Percentiles rank a stretch among this genome's conserved stretches.
phyloP scores from a whole-genome alignment of 2,329 filamentous ascomycete species.

The Tolypocladium paradoxum region DNA sequence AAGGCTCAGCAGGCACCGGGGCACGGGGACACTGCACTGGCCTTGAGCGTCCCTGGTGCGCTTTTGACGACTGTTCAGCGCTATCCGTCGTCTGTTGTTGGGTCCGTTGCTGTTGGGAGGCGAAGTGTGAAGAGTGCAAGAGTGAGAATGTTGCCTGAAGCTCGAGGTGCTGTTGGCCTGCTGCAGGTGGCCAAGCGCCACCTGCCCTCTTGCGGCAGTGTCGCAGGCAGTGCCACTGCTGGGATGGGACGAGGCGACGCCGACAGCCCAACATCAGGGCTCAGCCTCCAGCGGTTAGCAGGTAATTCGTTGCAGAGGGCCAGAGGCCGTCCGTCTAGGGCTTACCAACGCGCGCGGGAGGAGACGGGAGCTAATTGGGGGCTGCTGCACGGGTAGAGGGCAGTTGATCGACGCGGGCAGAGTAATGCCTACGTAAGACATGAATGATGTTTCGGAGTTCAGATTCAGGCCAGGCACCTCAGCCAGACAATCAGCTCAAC shows the following conservation, averaged over 20 bases:
- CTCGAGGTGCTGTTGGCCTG: not conserved
- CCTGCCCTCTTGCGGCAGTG: not conserved
- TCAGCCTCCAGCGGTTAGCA: not conserved
- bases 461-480: not conserved
- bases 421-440: too few species aligned
- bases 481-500: not conserved
- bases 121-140: not conserved
- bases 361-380: conserved; percentile 1
- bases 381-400: not conserved
- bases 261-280: not conserved
- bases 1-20: not conserved
- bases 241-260: not conserved
- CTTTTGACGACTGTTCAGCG: too few species aligned
- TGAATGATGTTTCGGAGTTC: not conserved
- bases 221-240: not conserved
- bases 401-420: not conserved
- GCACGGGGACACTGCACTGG: not conserved
- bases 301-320: not conserved
- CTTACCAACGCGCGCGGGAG: not conserved
- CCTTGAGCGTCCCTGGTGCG: not conserved
- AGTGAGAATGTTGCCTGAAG: not conserved
- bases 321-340: too few species aligned
- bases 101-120: not conserved
- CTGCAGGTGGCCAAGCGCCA: not conserved
- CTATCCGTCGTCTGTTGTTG: not conserved